These are phyloP conservation scores for Phytophthora aleatoria DNA, from an alignment of 352 stramenopile genomes.

Conservation along the genomic window DNA sequence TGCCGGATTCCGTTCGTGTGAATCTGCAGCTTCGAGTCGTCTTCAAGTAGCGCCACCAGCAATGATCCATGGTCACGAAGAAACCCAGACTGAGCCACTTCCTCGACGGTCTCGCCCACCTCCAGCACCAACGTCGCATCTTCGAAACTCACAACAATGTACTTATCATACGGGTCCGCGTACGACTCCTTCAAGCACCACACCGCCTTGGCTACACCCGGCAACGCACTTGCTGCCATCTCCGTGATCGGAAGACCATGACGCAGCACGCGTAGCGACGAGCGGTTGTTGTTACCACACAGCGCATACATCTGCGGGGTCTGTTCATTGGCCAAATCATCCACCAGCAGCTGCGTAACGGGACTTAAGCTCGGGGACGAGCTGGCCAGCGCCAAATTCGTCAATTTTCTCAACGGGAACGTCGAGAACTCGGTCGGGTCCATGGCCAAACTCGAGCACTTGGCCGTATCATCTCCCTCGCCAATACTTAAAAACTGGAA, in stretches of 20 bases:
- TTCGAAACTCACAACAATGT: conserved; percentile 99
- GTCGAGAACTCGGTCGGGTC: conserved; percentile 61
- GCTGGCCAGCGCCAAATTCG: conserved; percentile 87
- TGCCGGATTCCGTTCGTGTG: conserved; percentile 96
- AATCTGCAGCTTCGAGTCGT: conserved; percentile 97
- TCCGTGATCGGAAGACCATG: conserved; percentile 97
- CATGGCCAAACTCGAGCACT: conserved; percentile 74
- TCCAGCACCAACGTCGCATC: conserved; percentile 98
- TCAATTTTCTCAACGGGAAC: conserved; percentile 86
- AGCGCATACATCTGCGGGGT: conserved; percentile 97
- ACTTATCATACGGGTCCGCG: conserved; percentile 80
- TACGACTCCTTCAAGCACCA: conserved; percentile 95
- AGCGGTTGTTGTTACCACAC: conserved; percentile 93
- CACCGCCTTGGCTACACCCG: conserved; percentile 94
- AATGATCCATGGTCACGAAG: conserved; percentile 95
- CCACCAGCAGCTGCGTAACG: conserved; percentile 95
- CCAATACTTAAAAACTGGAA: conserved; percentile 98
- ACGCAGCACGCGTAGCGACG: conserved; percentile 94
- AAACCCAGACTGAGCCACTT: conserved; percentile 97
- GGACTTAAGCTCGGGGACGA: conserved; percentile 91
- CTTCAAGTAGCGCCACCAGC: conserved; percentile 93
- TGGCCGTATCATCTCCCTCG: conserved; percentile 87
- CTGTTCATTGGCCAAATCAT: conserved; percentile 95
- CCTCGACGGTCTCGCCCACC: conserved; percentile 97
- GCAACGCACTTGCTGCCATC: conserved; percentile 95